Conservation (phyloP, 176 grass and related monocot species). For the Musa itinerans region DNA sequence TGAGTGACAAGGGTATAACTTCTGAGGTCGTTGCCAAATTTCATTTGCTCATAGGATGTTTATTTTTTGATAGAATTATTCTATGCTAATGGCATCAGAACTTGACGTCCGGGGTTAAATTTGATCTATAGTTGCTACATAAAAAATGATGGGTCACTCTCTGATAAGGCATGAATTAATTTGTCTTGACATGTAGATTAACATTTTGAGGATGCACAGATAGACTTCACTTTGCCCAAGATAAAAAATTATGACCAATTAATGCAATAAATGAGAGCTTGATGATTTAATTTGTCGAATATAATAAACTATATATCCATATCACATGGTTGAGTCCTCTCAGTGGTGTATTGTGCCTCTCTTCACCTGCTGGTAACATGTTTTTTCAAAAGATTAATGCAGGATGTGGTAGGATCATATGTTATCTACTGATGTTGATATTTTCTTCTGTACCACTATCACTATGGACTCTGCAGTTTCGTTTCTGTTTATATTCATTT, state of each 20-base stretch:
- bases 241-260: background rate
- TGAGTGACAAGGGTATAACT: conserved; percentile 1
- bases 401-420: too few relatives aligned
- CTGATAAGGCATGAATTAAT: background rate
- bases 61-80: background rate
- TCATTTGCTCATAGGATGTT: background rate
- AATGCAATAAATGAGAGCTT: background rate
- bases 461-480: too few relatives aligned
- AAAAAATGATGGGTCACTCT: background rate
- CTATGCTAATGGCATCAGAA: background rate
- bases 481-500: too few relatives aligned
- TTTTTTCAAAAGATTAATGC: too few relatives aligned
- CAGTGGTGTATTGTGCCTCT: too few relatives aligned
- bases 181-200: background rate
- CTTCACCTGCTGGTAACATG: too few relatives aligned
- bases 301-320: too few relatives aligned
- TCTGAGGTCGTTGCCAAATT: conserved; percentile 4
- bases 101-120: background rate
- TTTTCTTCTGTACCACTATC: too few relatives aligned
- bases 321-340: too few relatives aligned
- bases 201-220: background rate
- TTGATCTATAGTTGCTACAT: background rate
- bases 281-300: too few relatives aligned
- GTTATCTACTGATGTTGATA: too few relatives aligned
- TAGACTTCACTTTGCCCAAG: background rate